phyloP scores from a whole-genome alignment of 257 asterid genomes.

The Lycium barbarum region DNA sequence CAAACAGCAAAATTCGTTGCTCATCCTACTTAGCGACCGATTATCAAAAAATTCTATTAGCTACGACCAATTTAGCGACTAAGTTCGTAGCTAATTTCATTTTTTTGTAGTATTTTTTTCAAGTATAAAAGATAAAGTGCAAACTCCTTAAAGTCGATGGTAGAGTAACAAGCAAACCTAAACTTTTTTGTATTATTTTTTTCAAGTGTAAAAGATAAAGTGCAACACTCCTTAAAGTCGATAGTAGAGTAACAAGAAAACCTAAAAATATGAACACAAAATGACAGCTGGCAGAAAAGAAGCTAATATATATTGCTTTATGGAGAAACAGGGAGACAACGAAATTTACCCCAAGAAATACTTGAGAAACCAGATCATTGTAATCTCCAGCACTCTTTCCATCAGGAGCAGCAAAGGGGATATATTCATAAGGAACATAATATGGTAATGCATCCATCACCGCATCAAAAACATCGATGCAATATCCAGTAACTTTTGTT shows the following conservation, averaged over 20 bases:
- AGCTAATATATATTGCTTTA: background rate
- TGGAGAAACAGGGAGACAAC: background rate
- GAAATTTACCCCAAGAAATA: constrained; percentile 48
- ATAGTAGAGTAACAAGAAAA: background rate
- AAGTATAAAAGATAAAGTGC: background rate
- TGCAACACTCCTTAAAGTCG: background rate
- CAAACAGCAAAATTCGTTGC: no score
- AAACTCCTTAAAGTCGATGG: background rate
- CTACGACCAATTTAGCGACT: no score
- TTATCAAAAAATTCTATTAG: no score
- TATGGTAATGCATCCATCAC: constrained; percentile 52
- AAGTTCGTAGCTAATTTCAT: no score
- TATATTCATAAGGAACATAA: constrained; percentile 49
- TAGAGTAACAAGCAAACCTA: background rate
- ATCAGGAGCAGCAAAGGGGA: constrained; percentile 49
- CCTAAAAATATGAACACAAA: background rate
- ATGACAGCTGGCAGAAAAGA: background rate
- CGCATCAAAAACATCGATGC: constrained; percentile 59
- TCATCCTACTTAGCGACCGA: no score
- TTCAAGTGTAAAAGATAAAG: background rate
- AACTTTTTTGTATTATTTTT: background rate
- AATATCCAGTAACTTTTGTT: constrained; percentile 45
- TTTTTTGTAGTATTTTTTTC: no score
- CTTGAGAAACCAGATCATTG: constrained; percentile 47
- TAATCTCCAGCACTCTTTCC: constrained; percentile 39